Base-by-base conservation (phyloP, 129 eudicot species). In the Pseudognaphalium luteoalbum region DNA sequence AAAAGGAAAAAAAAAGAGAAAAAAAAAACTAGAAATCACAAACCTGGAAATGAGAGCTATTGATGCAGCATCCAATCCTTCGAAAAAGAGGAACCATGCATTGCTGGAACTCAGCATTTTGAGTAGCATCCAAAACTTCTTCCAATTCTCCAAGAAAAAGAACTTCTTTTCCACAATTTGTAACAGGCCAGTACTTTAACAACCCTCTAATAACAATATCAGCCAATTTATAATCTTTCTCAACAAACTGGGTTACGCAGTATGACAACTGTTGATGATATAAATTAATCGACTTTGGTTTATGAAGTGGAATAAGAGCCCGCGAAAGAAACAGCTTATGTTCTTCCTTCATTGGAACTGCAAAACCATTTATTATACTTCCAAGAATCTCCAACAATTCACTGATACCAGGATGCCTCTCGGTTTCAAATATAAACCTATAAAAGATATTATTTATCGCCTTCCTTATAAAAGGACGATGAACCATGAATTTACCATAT, bases 361-460 rank as follows among this genome's bases (percentile, higher is more conserved):
- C 89, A 81, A 88, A 88, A 42, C 92, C 92, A 52, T 88, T 87
- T 64, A 87, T 87, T 29, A 87, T 85, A 66, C 89, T 85, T 76
- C 92, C 92, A 52, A 85, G 89, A 85, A 88, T 88, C 86, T 88
- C 92, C 81, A 85, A 81, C 77, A 88, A 81, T 68, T 88, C 89
- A 63, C 86, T 86, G 17, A 88, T 78, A 80, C 89, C 89, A 19
- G 81, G 78, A 78, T 85, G 86, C 87, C 87, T 85, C 82, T 85
- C 86, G 12, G 87, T 88, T 78, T 88, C 92, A 81, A 88, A 88
- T 81, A 85, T 85, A 82, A 88, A 85, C 29, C 86, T 83, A 71
- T 82, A 88, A 69, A 87, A 88, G n/a, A 88, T 85, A 81, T 88
- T 82, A 71, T 85, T 88, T 59, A 88, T 88, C 21, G 92, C 87